These are phyloP conservation scores for Lavandula angustifolia DNA, from an alignment of 257 asterid species.

Conservation along the genomic window DNA sequence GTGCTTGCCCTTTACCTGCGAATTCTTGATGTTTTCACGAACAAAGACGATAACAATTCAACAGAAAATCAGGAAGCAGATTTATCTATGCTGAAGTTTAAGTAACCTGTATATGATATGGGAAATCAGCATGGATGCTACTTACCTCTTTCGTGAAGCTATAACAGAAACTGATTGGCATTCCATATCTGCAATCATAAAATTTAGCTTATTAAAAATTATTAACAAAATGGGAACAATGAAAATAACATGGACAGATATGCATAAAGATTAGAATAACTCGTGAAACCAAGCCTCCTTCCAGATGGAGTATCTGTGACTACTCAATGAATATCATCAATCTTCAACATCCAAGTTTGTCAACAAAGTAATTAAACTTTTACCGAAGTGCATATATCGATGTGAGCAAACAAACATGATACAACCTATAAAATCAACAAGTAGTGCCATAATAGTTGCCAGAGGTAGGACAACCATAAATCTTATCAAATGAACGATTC, in stretches of 20 bases:
- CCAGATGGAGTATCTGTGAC: too few species aligned
- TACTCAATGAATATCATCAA: not conserved
- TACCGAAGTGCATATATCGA: not conserved
- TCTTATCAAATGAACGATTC: not conserved
- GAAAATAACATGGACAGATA: too few species aligned
- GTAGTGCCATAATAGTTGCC: not conserved
- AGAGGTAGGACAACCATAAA: not conserved
- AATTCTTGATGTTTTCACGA: not conserved
- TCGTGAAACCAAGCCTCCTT: not conserved
- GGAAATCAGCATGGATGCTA: not conserved
- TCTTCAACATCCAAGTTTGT: slow-evolving; percentile 6
- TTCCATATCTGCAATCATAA: not conserved
- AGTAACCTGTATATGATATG: not conserved
- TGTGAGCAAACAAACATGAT: slow-evolving; percentile 14
- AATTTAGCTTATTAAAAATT: slow-evolving; percentile 1
- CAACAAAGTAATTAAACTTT: not conserved
- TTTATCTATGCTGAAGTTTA: not conserved
- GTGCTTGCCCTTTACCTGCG: not conserved
- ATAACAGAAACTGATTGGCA: not conserved
- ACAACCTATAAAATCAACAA: not conserved
- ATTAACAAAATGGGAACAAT: not conserved
- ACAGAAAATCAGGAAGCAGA: not conserved
- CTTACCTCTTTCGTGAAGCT: too few species aligned
- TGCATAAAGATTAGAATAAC: not conserved
- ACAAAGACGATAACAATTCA: not conserved